A percentile compares a stretch with the other conserved stretches of the same genome.
Conservation (phyloP, 2,329 filamentous ascomycete species). For the Paraphoma chrysanthemicola region DNA sequence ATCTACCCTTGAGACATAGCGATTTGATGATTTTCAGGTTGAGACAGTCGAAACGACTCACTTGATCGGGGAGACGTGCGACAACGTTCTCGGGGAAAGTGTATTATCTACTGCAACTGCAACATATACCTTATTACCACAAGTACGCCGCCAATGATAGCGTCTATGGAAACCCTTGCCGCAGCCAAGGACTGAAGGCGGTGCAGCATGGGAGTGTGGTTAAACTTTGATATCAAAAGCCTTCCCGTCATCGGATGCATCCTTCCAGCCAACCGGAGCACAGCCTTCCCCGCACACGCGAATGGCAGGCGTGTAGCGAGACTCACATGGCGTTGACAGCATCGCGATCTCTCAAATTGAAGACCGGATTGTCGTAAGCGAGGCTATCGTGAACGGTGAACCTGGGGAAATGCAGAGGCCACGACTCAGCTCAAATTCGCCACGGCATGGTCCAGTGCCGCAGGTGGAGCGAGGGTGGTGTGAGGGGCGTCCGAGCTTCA, state of each 20-base stretch:
- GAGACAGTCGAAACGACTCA: too few relatives aligned
- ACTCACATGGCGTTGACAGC: neutral
- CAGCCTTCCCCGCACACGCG: slow-evolving; percentile 17
- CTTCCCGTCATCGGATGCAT: slow-evolving; percentile 2
- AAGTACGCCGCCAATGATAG: neutral
- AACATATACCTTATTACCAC: neutral
- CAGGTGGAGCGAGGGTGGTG: slow-evolving; percentile 16
- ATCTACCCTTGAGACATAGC: too few relatives aligned
- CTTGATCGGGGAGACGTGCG: neutral
- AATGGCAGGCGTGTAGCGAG: neutral
- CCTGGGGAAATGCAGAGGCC: slow-evolving; percentile 1
- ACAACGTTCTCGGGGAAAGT: neutral
- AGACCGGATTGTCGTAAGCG: neutral
- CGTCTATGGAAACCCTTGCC: neutral
- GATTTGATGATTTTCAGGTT: too few relatives aligned
- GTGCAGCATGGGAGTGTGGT: neutral
- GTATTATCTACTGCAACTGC: neutral
- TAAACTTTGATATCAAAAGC: neutral
- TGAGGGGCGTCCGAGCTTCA: slow-evolving; percentile 15
- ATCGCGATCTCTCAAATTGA: neutral
- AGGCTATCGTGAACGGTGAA: slow-evolving; percentile 9
- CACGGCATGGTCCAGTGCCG: neutral
- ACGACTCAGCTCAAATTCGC: slow-evolving; percentile 8
- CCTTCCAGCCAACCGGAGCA: slow-evolving; percentile 22
- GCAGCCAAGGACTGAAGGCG: neutral